These are phyloP conservation scores for Curvularia verruculosa DNA, from an alignment of 2,329 filamentous ascomycete genomes.

Conservation along the genomic window DNA sequence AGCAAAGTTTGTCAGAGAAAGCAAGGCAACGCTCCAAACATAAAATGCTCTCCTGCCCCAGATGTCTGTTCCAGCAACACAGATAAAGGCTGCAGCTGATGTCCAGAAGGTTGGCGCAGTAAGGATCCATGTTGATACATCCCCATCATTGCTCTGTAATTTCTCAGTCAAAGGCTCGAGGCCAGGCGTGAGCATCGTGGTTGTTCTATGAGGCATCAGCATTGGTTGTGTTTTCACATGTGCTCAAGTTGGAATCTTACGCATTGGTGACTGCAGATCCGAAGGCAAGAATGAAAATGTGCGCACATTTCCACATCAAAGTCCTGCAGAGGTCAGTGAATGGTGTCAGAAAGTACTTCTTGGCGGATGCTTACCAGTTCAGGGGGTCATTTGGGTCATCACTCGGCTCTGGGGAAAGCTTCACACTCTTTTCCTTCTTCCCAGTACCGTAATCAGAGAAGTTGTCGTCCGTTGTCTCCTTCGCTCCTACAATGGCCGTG, in stretches of 20 bases:
- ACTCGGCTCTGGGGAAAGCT: slow-evolving; percentile 11
- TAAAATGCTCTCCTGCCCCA: slow-evolving; percentile 21
- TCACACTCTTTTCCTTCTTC: slow-evolving; percentile 9
- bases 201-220: slow-evolving; percentile 9
- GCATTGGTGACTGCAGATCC: slow-evolving; percentile 21
- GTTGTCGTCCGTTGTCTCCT: slow-evolving; percentile 10
- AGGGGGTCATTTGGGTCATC: slow-evolving; percentile 20
- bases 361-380: slow-evolving; percentile 5
- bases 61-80: slow-evolving; percentile 18
- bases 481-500: slow-evolving; percentile 12
- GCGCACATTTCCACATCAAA: slow-evolving; percentile 15
- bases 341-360: neutral
- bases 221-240: neutral
- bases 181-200: slow-evolving; percentile 21
- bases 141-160: slow-evolving; percentile 17
- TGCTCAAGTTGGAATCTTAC: slow-evolving; percentile 6
- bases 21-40: slow-evolving; percentile 16
- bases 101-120: slow-evolving; percentile 23
- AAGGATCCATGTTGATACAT: slow-evolving; percentile 19
- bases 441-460: slow-evolving; percentile 8
- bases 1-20: slow-evolving; percentile 16
- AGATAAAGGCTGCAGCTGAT: slow-evolving; percentile 18
- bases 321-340: slow-evolving; percentile 1
- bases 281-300: slow-evolving; percentile 19
- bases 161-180: slow-evolving; percentile 14